Conservation (phyloP, 495 filamentous ascomycete species). For the Penicillium malachiteum region DNA sequence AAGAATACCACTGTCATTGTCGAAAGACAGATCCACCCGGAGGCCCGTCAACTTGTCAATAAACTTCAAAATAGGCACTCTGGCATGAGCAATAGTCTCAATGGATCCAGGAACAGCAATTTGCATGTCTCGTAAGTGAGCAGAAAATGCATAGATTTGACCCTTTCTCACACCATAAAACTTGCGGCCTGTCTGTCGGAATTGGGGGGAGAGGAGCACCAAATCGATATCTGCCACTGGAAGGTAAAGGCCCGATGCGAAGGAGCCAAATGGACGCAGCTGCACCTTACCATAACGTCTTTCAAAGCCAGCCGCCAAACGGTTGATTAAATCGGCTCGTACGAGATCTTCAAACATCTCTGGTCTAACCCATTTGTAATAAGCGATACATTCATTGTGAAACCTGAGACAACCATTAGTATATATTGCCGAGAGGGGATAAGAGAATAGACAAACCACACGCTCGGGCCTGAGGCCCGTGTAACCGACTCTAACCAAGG, state of each 20-base stretch:
- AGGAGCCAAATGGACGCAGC: conserved; percentile 82
- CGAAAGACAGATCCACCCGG: conserved; percentile 88
- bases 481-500: conserved; percentile 53
- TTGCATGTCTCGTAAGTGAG: conserved; percentile 46
- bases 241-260: conserved; percentile 83
- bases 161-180: conserved; percentile 44
- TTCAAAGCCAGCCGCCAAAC: conserved; percentile 55
- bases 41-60: conserved; percentile 70
- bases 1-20: conserved; percentile 76
- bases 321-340: conserved; percentile 67
- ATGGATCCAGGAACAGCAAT: conserved; percentile 53
- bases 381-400: conserved; percentile 84
- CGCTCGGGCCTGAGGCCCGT: too few species aligned
- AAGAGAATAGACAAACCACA: not conserved
- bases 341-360: conserved; percentile 72
- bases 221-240: conserved; percentile 93
- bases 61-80: conserved; percentile 92
- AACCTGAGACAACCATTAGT: conserved; percentile 31
- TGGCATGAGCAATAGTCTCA: conserved; percentile 68
- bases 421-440: conserved; percentile 37
- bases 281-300: conserved; percentile 52
- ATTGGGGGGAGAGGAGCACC: conserved; percentile 72
- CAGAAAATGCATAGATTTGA: conserved; percentile 51
- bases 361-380: conserved; percentile 79
- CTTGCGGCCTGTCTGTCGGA: conserved; percentile 40